These are phyloP conservation scores for Tulasnella sp. DNA, from an alignment of 768 basidiomycete species.

Conservation along the genomic window DNA sequence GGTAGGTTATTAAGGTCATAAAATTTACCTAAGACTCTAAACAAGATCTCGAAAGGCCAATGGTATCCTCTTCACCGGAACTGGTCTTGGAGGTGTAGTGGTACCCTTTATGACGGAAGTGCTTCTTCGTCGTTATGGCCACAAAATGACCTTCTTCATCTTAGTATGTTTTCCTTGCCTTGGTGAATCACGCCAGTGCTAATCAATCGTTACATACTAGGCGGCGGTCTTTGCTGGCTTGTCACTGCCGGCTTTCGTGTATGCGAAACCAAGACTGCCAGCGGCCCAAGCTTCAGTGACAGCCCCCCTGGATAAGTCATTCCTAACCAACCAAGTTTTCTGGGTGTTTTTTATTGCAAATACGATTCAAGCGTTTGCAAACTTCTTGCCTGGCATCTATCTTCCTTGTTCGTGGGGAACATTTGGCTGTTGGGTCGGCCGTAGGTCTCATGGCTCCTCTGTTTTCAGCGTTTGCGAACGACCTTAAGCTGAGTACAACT, in stretches of 20 bases:
- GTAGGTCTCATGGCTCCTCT: neutral
- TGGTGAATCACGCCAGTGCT: neutral
- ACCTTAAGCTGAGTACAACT: slow-evolving; percentile 25
- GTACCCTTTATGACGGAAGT: slow-evolving; percentile 29
- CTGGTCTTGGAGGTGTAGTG: slow-evolving; percentile 25
- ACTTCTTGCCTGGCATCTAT: slow-evolving; percentile 30
- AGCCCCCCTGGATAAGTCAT: neutral
- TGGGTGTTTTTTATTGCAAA: slow-evolving; percentile 22
- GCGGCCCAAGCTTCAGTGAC: neutral
- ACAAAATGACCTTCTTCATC: slow-evolving; percentile 20
- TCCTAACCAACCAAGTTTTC: slow-evolving; percentile 21
- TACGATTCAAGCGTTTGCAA: slow-evolving; percentile 16
- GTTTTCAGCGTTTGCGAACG: slow-evolving; percentile 24
- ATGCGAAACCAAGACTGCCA: slow-evolving; percentile 26
- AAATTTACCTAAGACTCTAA: neutral
- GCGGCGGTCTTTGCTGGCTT: slow-evolving; percentile 20
- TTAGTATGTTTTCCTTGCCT: neutral
- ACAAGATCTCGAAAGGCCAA: neutral
- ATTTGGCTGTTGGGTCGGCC: neutral
- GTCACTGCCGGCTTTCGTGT: slow-evolving; percentile 15
- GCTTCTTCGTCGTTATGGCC: slow-evolving; percentile 12
- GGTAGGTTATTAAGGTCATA: neutral
- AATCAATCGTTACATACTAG: neutral
- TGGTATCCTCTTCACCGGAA: slow-evolving; percentile 31
- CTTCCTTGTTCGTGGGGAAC: slow-evolving; percentile 21